Evolutionary conservation across 2,329 filamentous ascomycete genomes (phyloP), one percentile per base, ranked within the genome.

Genomic region (Myrmaecium sp.): DNA sequence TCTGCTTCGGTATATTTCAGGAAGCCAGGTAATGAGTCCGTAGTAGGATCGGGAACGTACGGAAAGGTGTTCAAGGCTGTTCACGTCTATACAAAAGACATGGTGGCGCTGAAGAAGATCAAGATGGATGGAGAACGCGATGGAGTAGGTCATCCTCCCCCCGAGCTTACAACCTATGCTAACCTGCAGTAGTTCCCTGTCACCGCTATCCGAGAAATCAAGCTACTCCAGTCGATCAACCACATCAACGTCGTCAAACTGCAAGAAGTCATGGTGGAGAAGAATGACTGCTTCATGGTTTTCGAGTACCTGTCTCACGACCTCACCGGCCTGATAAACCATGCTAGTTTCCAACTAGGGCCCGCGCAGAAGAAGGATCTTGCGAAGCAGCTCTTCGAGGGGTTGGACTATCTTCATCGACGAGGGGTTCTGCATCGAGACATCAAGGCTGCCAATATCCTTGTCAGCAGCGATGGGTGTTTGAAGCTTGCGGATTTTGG

Each of bases 241-340:
- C 81, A 92, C 42, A 57, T 64, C 32, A 92, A 91, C 42, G 74
- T 93, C 26, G 81, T 93, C 30, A 72, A 74, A 21, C 58, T 93
- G 11, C 71, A 79, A 37, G 83, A 93, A 54, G 81, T 91, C 37
- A 98, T 98, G 89, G 89, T 98, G 2, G 89, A 98, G 55, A 80
- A 77, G 46, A 95, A 95, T 39, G 84, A 95, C 52, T 98, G 89
- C 51, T 98, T 92, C 54, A 98, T 98, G 89, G 89, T 98, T 3
- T 98, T 98, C 37, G 89, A 98, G 50, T 98, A 98, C 46, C 65
- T 95, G 17, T 86, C 89, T 2, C 89, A 98, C 49, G 89, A 98
- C 49, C 60, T 98, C 33, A 98, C 89, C 3, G 89, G 89, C 9
- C 62, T 98, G 17, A 69, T 98, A 33, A 95, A 95, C 42, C 89